Percentiles rank a stretch among this genome's conserved stretches.
Conservation (phyloP, 2,329 filamentous ascomycete genomes). For the Chalaropsis ovoidea region DNA sequence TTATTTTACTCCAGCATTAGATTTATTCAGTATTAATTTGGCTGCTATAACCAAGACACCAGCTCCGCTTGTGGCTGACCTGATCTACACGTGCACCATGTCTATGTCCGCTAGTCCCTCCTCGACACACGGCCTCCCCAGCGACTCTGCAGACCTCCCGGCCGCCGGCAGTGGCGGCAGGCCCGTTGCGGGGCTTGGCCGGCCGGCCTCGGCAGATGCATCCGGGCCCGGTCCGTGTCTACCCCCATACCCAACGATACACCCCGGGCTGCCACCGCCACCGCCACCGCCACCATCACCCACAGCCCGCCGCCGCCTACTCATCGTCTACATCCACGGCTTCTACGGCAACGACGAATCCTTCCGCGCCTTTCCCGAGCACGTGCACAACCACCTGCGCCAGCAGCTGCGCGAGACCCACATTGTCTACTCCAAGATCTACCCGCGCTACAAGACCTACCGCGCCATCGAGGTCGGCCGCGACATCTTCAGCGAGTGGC, state of each 20-base stretch:
- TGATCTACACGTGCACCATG: background rate
- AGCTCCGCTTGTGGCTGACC: background rate
- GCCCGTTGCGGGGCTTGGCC: background rate
- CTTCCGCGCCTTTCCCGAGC: conserved; percentile 77
- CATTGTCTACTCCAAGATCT: conserved; percentile 76
- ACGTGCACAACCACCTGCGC: conserved; percentile 67
- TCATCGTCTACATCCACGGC: conserved; percentile 79
- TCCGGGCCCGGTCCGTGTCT: too few relatives aligned
- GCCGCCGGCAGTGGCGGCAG: background rate
- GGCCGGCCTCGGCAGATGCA: background rate
- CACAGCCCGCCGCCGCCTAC: conserved; percentile 44
- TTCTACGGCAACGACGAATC: conserved; percentile 84
- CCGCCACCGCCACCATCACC: conserved; percentile 25
- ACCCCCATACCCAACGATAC: background rate
- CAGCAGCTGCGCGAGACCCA: conserved; percentile 60
- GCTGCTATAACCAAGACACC: background rate
- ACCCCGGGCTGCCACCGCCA: too few relatives aligned
- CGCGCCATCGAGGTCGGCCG: conserved; percentile 61
- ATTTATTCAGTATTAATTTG: conserved; percentile 5
- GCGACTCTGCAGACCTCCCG: background rate
- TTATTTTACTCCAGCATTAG: background rate
- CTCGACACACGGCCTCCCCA: background rate
- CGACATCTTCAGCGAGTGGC: conserved; percentile 75
- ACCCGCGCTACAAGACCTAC: conserved; percentile 69
- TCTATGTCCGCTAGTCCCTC: background rate